These are phyloP conservation scores for Myxozyma monticola DNA, from an alignment of 805 yeast genomes.

Conservation along the genomic window DNA sequence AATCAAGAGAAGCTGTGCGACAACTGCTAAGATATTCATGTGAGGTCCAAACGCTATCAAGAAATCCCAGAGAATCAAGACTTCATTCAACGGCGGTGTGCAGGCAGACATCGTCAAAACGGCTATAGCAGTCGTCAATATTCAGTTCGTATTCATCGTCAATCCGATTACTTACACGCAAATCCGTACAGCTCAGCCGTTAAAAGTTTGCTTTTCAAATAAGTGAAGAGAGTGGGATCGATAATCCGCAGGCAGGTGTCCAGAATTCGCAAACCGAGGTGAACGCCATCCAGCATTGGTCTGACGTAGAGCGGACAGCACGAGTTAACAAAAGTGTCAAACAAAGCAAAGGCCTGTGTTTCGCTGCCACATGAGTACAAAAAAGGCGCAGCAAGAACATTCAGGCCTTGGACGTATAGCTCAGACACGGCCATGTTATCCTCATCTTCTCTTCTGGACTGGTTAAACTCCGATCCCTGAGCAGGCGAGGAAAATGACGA, in stretches of 20 bases:
- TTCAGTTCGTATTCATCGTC: too few species aligned
- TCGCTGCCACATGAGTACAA: slow-evolving; percentile 74
- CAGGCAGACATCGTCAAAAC: slow-evolving; percentile 84
- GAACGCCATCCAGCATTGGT: slow-evolving; percentile 77
- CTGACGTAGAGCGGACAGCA: slow-evolving; percentile 78
- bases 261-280: slow-evolving; percentile 69
- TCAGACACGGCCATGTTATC: slow-evolving; percentile 22
- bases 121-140: slow-evolving; percentile 38
- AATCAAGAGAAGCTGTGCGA: slow-evolving; percentile 75
- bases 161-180: slow-evolving; percentile 36
- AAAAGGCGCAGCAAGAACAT: slow-evolving; percentile 81
- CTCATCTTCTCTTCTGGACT: slow-evolving; percentile 34
- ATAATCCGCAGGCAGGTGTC: slow-evolving; percentile 69
- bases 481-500: background rate
- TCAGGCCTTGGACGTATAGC: slow-evolving; percentile 88
- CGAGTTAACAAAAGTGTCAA: slow-evolving; percentile 58
- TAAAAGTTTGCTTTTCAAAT: slow-evolving; percentile 61
- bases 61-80: slow-evolving; percentile 83
- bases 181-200: slow-evolving; percentile 87
- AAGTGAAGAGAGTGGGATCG: slow-evolving; percentile 67
- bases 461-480: background rate
- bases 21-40: slow-evolving; percentile 77
- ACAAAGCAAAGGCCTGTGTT: slow-evolving; percentile 78
- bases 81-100: slow-evolving; percentile 78
- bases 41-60: slow-evolving; percentile 89